These are phyloP conservation scores for Oxytropis ochrocephala DNA, from an alignment of 306 rosid species.

Conservation along the genomic window DNA sequence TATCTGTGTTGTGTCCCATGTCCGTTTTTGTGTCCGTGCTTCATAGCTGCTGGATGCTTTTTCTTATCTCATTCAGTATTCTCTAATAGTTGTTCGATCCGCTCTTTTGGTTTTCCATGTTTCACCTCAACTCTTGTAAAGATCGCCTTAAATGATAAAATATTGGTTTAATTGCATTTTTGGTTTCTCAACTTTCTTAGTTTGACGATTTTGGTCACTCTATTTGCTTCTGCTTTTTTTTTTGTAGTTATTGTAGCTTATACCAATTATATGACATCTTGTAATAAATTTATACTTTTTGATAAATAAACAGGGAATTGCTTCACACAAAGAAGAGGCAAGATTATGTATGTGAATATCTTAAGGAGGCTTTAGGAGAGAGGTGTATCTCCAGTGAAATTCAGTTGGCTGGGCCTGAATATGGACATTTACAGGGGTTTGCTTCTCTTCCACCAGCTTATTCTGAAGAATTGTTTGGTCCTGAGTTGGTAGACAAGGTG, in stretches of 20 bases:
- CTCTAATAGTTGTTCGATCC: neutral
- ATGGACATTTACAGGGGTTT: slow-evolving; percentile 53
- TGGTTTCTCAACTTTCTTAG: too few relatives aligned
- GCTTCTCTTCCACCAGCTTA: slow-evolving; percentile 67
- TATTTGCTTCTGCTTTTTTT: neutral
- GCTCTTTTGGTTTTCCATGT: neutral
- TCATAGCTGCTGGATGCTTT: slow-evolving; percentile 9
- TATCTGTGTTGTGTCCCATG: too few relatives aligned
- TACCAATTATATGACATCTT: neutral
- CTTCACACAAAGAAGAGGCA: slow-evolving; percentile 63
- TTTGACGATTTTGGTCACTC: too few relatives aligned
- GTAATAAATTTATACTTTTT: neutral
- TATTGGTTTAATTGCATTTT: too few relatives aligned
- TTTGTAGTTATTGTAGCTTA: neutral
- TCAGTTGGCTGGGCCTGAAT: slow-evolving; percentile 90
- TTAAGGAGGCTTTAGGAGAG: slow-evolving; percentile 60
- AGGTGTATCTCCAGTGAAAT: slow-evolving; percentile 65
- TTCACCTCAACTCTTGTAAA: neutral
- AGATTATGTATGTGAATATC: slow-evolving; percentile 52
- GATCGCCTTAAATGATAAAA: neutral
- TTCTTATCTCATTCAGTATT: neutral
- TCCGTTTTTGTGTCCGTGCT: too few relatives aligned
- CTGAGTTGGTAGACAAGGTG: slow-evolving; percentile 41
- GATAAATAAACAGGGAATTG: slow-evolving; percentile 44
- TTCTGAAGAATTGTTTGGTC: slow-evolving; percentile 61